Evolutionary conservation across 345 rosid genomes (phyloP).

Genomic region (Anastatica hierochuntica): DNA sequence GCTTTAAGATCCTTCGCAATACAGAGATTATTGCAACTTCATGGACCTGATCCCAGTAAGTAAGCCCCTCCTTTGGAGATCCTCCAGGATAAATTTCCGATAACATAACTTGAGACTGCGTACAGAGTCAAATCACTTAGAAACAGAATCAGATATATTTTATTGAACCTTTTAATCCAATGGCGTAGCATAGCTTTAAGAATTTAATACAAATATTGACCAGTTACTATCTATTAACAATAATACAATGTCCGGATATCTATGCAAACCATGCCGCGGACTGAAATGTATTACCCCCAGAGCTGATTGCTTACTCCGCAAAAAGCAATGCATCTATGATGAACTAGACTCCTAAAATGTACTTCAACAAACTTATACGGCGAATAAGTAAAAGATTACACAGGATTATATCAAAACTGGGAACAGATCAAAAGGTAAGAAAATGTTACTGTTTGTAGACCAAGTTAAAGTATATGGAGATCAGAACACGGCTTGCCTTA

Average conservation of each 20-base stretch:
- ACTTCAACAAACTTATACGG: not conserved
- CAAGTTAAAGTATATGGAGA: constrained; percentile 6
- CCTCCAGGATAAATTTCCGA: constrained; percentile 98
- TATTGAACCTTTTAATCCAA: constrained; percentile 8
- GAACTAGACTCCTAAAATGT: constrained; percentile 3
- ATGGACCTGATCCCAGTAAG: constrained; percentile 87
- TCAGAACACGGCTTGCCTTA: constrained; percentile 48
- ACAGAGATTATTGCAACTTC: constrained; percentile 75
- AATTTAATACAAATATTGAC: not conserved
- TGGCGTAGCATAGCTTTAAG: not conserved
- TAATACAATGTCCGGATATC: not conserved
- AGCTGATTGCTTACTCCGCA: constrained; percentile 5
- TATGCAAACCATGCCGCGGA: not conserved
- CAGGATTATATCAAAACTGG: not conserved
- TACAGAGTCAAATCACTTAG: constrained; percentile 8
- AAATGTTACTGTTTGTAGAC: not conserved
- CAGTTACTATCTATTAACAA: not conserved
- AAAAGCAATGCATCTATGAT: not conserved
- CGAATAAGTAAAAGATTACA: not conserved
- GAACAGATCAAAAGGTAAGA: not conserved
- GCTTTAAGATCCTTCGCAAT: constrained; percentile 62
- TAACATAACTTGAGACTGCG: constrained; percentile 81
- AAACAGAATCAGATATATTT: not conserved
- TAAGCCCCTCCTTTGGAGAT: constrained; percentile 70
- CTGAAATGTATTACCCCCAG: not conserved